These are phyloP conservation scores for Pterulicium gracile DNA, from an alignment of 1,284 basidiomycete genomes.

Conservation along the genomic window DNA sequence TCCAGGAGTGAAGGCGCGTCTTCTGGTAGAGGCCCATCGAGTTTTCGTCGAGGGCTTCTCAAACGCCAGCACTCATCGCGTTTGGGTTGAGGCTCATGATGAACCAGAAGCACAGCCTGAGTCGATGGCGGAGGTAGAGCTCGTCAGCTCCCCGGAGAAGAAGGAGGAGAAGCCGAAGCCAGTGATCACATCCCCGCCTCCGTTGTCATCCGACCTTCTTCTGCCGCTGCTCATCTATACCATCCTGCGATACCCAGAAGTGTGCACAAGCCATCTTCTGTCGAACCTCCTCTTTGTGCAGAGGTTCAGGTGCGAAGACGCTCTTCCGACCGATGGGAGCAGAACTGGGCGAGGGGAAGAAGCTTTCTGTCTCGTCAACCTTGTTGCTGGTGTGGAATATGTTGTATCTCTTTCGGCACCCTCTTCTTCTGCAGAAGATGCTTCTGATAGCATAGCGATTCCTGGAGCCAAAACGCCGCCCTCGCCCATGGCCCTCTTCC, in stretches of 20 bases:
- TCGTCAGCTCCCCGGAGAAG: background rate
- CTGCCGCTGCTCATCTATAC: background rate
- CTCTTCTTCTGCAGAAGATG: background rate
- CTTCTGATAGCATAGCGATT: background rate
- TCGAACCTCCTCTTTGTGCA: conserved; percentile 1
- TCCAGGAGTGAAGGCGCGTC: background rate
- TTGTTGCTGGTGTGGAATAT: background rate
- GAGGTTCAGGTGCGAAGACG: background rate
- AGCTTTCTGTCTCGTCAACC: background rate
- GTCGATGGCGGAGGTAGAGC: background rate
- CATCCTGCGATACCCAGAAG: background rate
- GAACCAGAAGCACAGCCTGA: background rate
- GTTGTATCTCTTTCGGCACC: background rate
- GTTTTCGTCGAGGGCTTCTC: background rate
- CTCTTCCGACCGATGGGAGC: background rate
- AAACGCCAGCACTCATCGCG: background rate
- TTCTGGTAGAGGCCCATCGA: background rate
- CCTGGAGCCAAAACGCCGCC: background rate
- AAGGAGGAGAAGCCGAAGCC: background rate
- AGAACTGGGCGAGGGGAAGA: background rate
- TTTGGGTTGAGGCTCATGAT: background rate
- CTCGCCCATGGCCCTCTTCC: background rate
- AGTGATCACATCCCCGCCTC: background rate
- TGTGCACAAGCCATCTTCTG: background rate
- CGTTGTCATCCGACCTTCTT: background rate